phyloP scores from a whole-genome alignment of 305 asterid genomes.

The Fraxinus velutina region DNA sequence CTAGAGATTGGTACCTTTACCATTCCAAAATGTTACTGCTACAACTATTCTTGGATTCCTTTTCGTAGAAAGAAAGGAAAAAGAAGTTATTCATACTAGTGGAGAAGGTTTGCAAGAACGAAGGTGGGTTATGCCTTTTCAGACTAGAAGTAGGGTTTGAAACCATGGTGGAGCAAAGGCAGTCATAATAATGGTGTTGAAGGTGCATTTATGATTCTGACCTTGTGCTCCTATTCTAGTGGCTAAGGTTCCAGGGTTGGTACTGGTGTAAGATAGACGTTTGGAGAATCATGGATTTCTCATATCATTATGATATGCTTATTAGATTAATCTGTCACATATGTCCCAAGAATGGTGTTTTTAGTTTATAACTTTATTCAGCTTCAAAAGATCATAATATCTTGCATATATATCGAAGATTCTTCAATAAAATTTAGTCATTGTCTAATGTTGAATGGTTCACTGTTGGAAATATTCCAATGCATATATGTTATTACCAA shows the following conservation, averaged over 20 bases:
- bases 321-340: neutral
- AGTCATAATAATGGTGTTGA: neutral
- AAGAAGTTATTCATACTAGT: neutral
- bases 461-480: neutral
- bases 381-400: neutral
- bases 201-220: slow-evolving; percentile 1
- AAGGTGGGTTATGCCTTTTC: neutral
- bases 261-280: neutral
- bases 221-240: neutral
- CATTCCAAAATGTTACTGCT: neutral
- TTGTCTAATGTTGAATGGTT: neutral
- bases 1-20: neutral
- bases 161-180: neutral
- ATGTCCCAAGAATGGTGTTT: neutral
- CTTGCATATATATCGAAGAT: neutral
- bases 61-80: neutral
- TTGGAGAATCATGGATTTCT: neutral
- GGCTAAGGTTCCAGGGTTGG: neutral
- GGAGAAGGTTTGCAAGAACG: neutral
- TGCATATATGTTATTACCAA: neutral
- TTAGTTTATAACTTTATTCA: neutral
- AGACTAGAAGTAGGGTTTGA: neutral
- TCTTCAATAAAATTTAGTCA: neutral
- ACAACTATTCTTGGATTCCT: neutral
- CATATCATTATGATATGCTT: neutral